phyloP scores from a whole-genome alignment of 1,139 yeast species.

The Yamadazyma triangularis region DNA sequence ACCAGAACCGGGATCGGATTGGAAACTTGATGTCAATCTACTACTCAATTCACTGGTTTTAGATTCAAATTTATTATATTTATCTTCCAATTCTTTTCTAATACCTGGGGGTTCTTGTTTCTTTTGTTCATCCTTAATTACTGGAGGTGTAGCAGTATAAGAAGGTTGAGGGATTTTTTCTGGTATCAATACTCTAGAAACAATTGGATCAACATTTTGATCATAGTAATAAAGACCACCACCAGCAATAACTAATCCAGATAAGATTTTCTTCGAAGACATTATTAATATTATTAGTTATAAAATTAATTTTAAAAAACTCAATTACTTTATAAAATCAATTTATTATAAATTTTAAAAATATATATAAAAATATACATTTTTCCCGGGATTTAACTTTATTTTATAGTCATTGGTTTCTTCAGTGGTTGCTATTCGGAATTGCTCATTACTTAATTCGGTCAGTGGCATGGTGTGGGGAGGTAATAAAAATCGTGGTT shows the following conservation, averaged over 20 bases:
- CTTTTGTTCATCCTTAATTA: conserved; percentile 4
- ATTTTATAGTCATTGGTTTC: not conserved
- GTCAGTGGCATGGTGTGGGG: too few relatives aligned
- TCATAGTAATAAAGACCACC: conserved; percentile 40
- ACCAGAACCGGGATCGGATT: too few relatives aligned
- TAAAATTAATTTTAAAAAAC: too few relatives aligned
- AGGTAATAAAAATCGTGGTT: too few relatives aligned
- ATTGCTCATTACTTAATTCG: not conserved
- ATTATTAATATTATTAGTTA: too few relatives aligned
- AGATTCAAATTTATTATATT: conserved; percentile 17
- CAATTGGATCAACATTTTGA: conserved; percentile 36
- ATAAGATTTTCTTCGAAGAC: conserved; percentile 13
- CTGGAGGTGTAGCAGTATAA: conserved; percentile 3
- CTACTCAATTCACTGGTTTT: conserved; percentile 15
- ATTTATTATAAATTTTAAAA: too few relatives aligned
- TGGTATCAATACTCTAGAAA: conserved; percentile 18
- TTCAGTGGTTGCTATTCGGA: not conserved
- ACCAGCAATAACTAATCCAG: conserved; percentile 28
- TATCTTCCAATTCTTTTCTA: conserved; percentile 15
- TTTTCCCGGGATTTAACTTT: not conserved
- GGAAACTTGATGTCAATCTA: conserved; percentile 13
- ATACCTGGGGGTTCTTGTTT: conserved; percentile 5
- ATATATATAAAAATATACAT: too few relatives aligned
- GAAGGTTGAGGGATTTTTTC: conserved; percentile 12
- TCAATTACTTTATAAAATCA: too few relatives aligned